phyloP scores from a whole-genome alignment of 371 early-diverging fungal genomes.

The Rhizopus microsporus region DNA sequence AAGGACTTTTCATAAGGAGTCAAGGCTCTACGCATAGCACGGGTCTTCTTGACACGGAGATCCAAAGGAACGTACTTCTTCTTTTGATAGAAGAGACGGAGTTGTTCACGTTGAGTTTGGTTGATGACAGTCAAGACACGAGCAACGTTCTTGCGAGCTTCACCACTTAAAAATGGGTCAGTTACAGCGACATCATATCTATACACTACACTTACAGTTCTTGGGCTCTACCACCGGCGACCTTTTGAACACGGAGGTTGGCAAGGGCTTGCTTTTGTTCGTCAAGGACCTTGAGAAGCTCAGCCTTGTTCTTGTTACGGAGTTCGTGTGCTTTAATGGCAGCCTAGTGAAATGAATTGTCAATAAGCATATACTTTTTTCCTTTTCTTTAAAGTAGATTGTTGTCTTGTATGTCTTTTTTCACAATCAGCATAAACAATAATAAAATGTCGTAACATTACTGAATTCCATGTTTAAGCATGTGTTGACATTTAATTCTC shows the following conservation, averaged over 20 bases:
- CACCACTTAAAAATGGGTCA: conserved; percentile 43
- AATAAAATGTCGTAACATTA: not conserved
- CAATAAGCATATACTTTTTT: not conserved
- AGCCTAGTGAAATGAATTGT: conserved; percentile 41
- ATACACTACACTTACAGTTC: conserved; percentile 68
- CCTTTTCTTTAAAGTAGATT: not conserved
- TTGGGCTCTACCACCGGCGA: conserved; percentile 78
- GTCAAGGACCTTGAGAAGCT: conserved; percentile 86
- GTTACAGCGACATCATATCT: not conserved
- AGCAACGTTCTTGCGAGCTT: conserved; percentile 92
- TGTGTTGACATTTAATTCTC: too few species aligned
- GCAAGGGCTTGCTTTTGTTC: conserved; percentile 93
- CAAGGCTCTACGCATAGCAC: conserved; percentile 94
- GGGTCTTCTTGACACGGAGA: conserved; percentile 95
- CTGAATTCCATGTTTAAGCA: too few species aligned
- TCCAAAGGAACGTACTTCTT: conserved; percentile 93
- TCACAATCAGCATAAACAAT: not conserved
- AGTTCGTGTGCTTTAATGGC: conserved; percentile 91
- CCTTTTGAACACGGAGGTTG: conserved; percentile 90
- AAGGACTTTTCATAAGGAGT: conserved; percentile 72
- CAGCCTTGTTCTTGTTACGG: conserved; percentile 89
- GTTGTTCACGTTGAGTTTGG: conserved; percentile 86
- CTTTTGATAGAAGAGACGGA: conserved; percentile 82
- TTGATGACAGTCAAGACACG: conserved; percentile 93
- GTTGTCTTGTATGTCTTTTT: not conserved